Evolutionary conservation across 2,329 filamentous ascomycete genomes (phyloP), one percentile per base, ranked within the genome.

Genomic region (Xylariaceae sp.): DNA sequence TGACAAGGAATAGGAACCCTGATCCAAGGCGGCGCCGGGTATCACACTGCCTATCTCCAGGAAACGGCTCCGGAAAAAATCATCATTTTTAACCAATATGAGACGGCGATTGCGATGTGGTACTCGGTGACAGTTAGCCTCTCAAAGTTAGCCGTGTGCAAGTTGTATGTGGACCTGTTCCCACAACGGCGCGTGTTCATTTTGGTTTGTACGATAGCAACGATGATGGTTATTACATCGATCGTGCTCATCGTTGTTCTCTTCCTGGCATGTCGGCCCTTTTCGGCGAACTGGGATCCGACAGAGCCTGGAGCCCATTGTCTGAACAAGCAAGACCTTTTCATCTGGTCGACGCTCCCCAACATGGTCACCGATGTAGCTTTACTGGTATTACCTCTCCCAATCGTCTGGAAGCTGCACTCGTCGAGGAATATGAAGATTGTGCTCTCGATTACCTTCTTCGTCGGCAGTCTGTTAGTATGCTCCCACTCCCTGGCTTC

Each of bases 281-380:
- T 63, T 39, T 55, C 51, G 3, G 56, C 57, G 2, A 49, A 60
- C 30, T 63, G 63, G 61, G 61, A 42, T 0, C 12, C 58, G 5
- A n/a, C 56, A 0, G 51, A 51, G 0, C 53, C 49, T 6, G 57
- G 61, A 19, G 47, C 32, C 1, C 32, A 61, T 1, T 70, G 67
- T 43, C 57, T 70, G 40, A 47, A 68, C 42, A 64, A 60, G 40
- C 58, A 67, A 42, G 53, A 58, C 0, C 51, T 68, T 13, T 68
- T 62, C 40, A 54, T 65, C 6, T 70, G 65, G 64, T 62, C 54
- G 48, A 66, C 61, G 47, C 65, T 72, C 19, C 67, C 69, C 5
- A 71, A 72, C 49, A 70, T 72, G n/a, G 45, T 67, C 6, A 70
- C 71, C 18, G 70, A 73, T 53, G 53, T 66, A 3, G 56, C 68